A percentile compares a stretch with the other conserved stretches of the same genome.
Conservation (phyloP, 2,329 filamentous ascomycete genomes). For the Amauroascus niger region DNA sequence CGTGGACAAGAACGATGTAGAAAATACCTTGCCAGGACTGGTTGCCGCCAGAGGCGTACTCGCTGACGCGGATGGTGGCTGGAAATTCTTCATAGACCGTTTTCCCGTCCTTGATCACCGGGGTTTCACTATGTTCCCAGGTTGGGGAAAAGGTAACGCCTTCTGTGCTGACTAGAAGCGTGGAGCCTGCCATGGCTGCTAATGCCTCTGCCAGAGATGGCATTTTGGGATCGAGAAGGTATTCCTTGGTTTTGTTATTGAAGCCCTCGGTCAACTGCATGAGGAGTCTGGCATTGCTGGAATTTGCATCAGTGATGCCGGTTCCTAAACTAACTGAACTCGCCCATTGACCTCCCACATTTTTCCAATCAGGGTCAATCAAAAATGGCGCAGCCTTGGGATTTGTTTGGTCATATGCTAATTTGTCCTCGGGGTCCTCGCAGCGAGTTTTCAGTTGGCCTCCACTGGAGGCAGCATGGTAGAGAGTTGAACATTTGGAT, state of each 20-base stretch:
- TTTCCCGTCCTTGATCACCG: constrained; percentile 27
- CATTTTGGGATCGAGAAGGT: constrained; percentile 40
- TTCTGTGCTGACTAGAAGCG: constrained; percentile 51
- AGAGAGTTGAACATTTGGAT: constrained; percentile 56
- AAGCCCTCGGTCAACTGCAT: constrained; percentile 45
- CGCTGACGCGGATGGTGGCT: constrained; percentile 52
- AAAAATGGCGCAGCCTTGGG: constrained; percentile 20
- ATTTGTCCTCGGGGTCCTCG: constrained; percentile 45
- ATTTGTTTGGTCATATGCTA: constrained; percentile 47
- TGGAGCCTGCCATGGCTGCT: constrained; percentile 59
- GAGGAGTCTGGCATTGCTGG: constrained; percentile 50
- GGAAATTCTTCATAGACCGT: constrained; percentile 47
- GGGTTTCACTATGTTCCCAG: constrained; percentile 32
- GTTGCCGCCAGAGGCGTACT: constrained; percentile 60
- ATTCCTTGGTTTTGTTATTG: constrained; percentile 22
- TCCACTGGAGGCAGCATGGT: constrained; percentile 45
- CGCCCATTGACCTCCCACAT: constrained; percentile 47
- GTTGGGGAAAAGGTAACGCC: constrained; percentile 52
- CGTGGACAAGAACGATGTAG: constrained; percentile 54
- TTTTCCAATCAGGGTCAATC: constrained; percentile 45
- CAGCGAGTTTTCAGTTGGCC: constrained; percentile 54
- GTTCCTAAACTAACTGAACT: constrained; percentile 48
- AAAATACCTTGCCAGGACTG: constrained; percentile 56
- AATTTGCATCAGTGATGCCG: constrained; percentile 47
- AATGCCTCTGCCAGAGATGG: constrained; percentile 67